These are phyloP conservation scores for Amphibolis antarctica DNA, from an alignment of 106 monocot species.

Conservation along the genomic window DNA sequence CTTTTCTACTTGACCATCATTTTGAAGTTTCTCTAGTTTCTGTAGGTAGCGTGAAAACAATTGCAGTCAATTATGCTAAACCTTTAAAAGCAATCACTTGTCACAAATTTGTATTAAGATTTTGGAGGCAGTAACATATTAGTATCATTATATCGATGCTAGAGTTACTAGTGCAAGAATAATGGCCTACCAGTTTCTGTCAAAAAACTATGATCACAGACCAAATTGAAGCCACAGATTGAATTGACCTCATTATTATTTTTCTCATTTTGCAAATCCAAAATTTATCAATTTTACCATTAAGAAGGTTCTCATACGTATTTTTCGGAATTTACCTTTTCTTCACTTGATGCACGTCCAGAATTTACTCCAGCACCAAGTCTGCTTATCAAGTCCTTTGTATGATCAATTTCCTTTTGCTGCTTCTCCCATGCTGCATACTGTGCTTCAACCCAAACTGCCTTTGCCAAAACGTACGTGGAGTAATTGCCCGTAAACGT, in stretches of 20 bases:
- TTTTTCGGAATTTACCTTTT: conserved; percentile 44
- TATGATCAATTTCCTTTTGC: conserved; percentile 92
- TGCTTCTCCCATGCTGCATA: conserved; percentile 96
- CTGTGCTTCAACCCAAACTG: conserved; percentile 66
- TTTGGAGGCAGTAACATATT: too few relatives aligned
- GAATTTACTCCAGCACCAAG: conserved; percentile 89
- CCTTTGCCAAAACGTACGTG: conserved; percentile 67
- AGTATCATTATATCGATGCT: too few relatives aligned
- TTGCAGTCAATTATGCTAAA: neutral
- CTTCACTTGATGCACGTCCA: conserved; percentile 96
- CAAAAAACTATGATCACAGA: too few relatives aligned
- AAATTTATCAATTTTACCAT: too few relatives aligned
- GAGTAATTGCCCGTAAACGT: conserved; percentile 92
- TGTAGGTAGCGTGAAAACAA: conserved; percentile 7
- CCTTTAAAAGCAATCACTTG: neutral
- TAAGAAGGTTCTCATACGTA: neutral
- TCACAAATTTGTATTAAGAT: too few relatives aligned
- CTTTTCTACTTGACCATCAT: conserved; percentile 81
- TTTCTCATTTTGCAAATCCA: too few relatives aligned
- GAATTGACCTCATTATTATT: too few relatives aligned
- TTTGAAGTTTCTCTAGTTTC: conserved; percentile 89
- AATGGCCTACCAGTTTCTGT: too few relatives aligned
- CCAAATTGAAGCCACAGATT: neutral
- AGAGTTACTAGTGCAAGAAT: neutral
- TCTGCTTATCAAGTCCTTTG: conserved; percentile 82